Percentiles rank a stretch among this genome's conserved stretches.
Evolutionary conservation across 805 yeast species (phyloP).

Genomic region (Brettanomyces naardenensis): DNA sequence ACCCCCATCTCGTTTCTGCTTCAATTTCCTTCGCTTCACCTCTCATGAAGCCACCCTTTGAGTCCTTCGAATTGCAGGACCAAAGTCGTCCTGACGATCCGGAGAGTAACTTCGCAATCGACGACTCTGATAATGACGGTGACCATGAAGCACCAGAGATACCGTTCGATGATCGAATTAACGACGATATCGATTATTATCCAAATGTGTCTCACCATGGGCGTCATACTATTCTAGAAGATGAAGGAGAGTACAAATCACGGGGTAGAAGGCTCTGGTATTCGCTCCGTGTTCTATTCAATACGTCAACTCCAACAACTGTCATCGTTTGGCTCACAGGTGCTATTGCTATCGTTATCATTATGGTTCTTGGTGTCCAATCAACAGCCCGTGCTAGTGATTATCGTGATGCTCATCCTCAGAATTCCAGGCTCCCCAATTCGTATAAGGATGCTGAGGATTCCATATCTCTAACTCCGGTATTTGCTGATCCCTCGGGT

Average conservation of each 20-base stretch:
- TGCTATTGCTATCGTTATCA: neutral
- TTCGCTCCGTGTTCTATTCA: too few species aligned
- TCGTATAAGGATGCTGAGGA: neutral
- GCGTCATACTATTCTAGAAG: conserved; percentile 3
- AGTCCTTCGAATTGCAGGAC: too few species aligned
- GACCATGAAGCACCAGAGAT: too few species aligned
- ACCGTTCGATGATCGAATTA: neutral
- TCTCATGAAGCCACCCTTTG: too few species aligned
- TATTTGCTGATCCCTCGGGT: neutral
- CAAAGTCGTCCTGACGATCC: too few species aligned
- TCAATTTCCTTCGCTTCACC: too few species aligned
- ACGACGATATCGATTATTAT: conserved; percentile 7
- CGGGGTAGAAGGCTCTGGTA: neutral
- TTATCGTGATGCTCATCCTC: neutral
- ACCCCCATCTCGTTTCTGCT: too few species aligned
- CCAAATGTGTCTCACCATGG: conserved; percentile 6
- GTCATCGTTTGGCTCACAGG: neutral
- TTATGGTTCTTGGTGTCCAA: neutral
- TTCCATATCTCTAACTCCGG: neutral
- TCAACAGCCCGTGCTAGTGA: neutral
- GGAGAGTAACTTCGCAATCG: too few species aligned
- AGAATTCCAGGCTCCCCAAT: neutral
- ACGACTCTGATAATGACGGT: too few species aligned
- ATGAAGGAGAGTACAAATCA: neutral
- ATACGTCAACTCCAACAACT: neutral